Conservation (phyloP, 176 grass and related monocot genomes). For the Paspalum vaginatum region DNA sequence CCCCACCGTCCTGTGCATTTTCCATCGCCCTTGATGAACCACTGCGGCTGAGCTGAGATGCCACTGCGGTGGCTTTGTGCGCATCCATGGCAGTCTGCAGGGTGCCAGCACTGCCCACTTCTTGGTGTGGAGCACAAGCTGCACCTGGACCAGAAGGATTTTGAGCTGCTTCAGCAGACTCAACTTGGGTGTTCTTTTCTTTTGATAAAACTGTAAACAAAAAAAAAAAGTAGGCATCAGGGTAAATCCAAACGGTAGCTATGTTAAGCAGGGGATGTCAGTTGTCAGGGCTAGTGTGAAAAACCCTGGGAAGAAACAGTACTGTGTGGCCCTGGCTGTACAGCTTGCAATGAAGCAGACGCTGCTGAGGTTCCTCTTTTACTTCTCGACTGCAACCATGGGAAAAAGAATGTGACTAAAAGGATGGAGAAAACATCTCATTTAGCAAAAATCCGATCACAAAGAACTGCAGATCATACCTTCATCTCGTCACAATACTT, state of each 20-base stretch:
- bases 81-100: constrained; percentile 29
- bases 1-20: constrained; percentile 38
- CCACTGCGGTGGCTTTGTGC: constrained; percentile 37
- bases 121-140: constrained; percentile 32
- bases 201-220: constrained; percentile 46
- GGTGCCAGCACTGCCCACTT: constrained; percentile 16
- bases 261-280: constrained; percentile 8
- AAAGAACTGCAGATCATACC: constrained; percentile 46
- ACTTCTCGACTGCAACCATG: constrained; percentile 63
- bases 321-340: constrained; percentile 37
- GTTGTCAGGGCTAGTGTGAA: not conserved
- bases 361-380: constrained; percentile 64
- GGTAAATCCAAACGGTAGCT: not conserved
- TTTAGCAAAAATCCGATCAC: not conserved
- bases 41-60: constrained; percentile 53
- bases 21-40: constrained; percentile 51
- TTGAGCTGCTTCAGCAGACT: constrained; percentile 56
- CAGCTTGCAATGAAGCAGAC: constrained; percentile 34
- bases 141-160: constrained; percentile 31
- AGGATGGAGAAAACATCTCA: constrained; percentile 12
- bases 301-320: constrained; percentile 45
- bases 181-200: constrained; percentile 60
- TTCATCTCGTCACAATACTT: constrained; percentile 95
- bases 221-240: constrained; percentile 12
- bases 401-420: not conserved